Percentiles rank a stretch among this genome's conserved stretches.
Conservation (phyloP, 2,329 filamentous ascomycete genomes). For the Penicillium sp. region DNA sequence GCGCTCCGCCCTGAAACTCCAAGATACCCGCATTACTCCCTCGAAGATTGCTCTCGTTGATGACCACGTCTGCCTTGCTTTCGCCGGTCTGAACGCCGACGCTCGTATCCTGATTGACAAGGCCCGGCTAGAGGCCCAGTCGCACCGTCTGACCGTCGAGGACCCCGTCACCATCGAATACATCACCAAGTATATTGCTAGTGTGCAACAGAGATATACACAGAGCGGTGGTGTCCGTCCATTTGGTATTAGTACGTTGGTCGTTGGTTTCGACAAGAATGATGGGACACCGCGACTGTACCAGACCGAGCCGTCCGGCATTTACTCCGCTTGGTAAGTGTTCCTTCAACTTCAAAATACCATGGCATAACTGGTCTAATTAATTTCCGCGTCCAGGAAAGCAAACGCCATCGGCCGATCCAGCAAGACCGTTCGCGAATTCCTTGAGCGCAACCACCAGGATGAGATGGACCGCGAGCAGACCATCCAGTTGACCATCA, state of each 20-base stretch:
- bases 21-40: slow-evolving; percentile 97
- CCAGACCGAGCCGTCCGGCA: slow-evolving; percentile 98
- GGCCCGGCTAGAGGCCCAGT: slow-evolving; percentile 93
- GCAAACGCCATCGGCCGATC: slow-evolving; percentile 97
- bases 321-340: slow-evolving; percentile 93
- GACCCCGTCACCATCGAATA: slow-evolving; percentile 98
- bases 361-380: neutral
- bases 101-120: slow-evolving; percentile 98
- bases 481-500: slow-evolving; percentile 95
- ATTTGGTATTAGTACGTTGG: slow-evolving; percentile 97
- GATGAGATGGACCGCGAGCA: slow-evolving; percentile 94
- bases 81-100: slow-evolving; percentile 95
- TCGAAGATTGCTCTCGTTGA: slow-evolving; percentile 98
- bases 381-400: slow-evolving; percentile 61
- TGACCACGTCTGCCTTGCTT: slow-evolving; percentile 92
- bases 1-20: slow-evolving; percentile 97
- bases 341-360: neutral
- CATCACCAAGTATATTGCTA: slow-evolving; percentile 97
- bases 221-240: slow-evolving; percentile 96
- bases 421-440: slow-evolving; percentile 97
- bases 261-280: slow-evolving; percentile 96
- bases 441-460: slow-evolving; percentile 98
- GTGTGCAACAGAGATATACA: slow-evolving; percentile 97
- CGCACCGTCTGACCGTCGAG: slow-evolving; percentile 92
- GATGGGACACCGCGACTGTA: slow-evolving; percentile 86